Percentiles rank a stretch among this genome's conserved stretches.
These are phyloP conservation scores for Lagenaria siceraria DNA, from an alignment of 306 rosid genomes.

Conservation along the genomic window DNA sequence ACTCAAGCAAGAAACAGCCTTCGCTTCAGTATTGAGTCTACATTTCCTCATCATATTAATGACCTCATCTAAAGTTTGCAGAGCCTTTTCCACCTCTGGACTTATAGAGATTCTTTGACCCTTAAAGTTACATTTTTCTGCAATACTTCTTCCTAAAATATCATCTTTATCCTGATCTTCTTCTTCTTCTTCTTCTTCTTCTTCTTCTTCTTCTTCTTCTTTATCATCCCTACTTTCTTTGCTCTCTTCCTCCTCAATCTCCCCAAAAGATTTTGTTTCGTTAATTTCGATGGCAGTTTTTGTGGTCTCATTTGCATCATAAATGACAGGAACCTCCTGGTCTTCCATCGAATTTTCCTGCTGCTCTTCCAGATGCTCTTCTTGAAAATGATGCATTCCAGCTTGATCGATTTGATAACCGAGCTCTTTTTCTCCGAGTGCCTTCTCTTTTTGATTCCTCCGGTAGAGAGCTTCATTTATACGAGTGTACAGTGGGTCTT, in stretches of 20 bases:
- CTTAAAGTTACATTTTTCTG: slow-evolving; percentile 11
- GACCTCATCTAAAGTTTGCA: slow-evolving; percentile 63
- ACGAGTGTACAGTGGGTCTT: slow-evolving; percentile 39
- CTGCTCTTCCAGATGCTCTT: slow-evolving; percentile 18
- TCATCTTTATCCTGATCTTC: slow-evolving; percentile 9
- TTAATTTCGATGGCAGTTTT: slow-evolving; percentile 4
- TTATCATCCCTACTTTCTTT: slow-evolving; percentile 21
- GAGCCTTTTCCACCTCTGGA: slow-evolving; percentile 59
- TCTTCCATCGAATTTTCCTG: slow-evolving; percentile 11
- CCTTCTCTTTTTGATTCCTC: slow-evolving; percentile 15
- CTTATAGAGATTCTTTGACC: slow-evolving; percentile 28
- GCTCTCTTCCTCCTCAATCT: slow-evolving; percentile 50
- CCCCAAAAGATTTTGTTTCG: slow-evolving; percentile 22
- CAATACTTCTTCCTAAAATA: slow-evolving; percentile 10
- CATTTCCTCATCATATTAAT: slow-evolving; percentile 34
- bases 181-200: slow-evolving; percentile 22
- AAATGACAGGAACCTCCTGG: slow-evolving; percentile 17
- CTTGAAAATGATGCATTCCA: slow-evolving; percentile 13
- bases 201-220: slow-evolving; percentile 21
- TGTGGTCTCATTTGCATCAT: slow-evolving; percentile 12
- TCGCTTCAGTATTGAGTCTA: slow-evolving; percentile 25
- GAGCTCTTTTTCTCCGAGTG: slow-evolving; percentile 15
- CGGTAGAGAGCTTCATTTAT: slow-evolving; percentile 38
- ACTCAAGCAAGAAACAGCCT: slow-evolving; percentile 19
- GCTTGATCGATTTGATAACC: slow-evolving; percentile 13